Evolutionary conservation across 2,329 filamentous ascomycete species (phyloP), one percentile per base, ranked within the genome.

Genomic region (Botrytis pseudocinerea): DNA sequence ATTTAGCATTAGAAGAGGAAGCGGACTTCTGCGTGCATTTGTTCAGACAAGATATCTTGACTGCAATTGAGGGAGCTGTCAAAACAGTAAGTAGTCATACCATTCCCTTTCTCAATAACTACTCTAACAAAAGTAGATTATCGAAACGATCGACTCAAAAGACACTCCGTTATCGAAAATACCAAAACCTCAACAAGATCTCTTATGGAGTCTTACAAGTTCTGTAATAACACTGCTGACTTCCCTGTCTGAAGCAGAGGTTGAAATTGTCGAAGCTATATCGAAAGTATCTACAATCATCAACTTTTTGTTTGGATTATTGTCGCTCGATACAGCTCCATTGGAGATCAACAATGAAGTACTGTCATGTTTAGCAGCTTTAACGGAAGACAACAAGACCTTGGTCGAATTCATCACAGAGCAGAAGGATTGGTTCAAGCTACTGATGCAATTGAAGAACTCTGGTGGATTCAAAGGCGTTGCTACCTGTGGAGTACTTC

Each of bases 21-120:
- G 83, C 87, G 20, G 90, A 91, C 78, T 92, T 92, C 74, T 90
- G 89, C 75, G 83, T 92, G 32, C 89, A 92, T 76, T 80, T 92
- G 73, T 91, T 87, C 78, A 84, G 90, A 61, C 83, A 87, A 42
- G 90, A 91, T 79, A 81, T 91, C 22, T 78, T 92, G 74, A 88
- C 87, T 42, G 88, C 89, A 32, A 85, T 91, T 73, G 85, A 88
- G 73, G 86, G 87, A 79, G 88, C 88, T 22, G 82, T 85, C 69
- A 84, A 84, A 70, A 84, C 84, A 74, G 87, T 90, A 79, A 80
- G 85, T 80, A 68, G 63, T 68, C 28, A 42, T 44, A 40, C 5
- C 9, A 60, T 42, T 44, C 6, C 25, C 18, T 22, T 28, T 12
- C 12, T 44, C 38, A 42, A 28, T 62, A 54, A 40, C 32, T 69